Base-by-base conservation (phyloP, 345 rosid genomes). In the Lepidium didymum region DNA sequence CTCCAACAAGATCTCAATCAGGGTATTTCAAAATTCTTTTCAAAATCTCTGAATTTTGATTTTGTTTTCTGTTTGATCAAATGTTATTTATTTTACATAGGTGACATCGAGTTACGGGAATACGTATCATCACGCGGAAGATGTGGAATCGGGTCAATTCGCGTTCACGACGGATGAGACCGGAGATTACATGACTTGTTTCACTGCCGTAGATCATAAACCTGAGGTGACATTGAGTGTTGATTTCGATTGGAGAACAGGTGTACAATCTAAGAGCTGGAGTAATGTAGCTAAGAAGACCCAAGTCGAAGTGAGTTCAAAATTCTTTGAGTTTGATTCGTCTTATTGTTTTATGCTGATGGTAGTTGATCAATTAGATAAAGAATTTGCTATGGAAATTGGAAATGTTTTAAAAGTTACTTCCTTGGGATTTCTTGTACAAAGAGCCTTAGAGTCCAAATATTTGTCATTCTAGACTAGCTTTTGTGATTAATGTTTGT, bases 191-290 rank as follows among this genome's bases (percentile, higher is more conserved):
- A 80, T 79, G 91, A 64, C 88, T 8, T 94, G 97, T 82, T 94
- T 87, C 67, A 85, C 80, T 73, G 96, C 86, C 19, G 65, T 54
- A 38, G 87, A 81, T 67, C 96, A 89, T 56, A 72, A 70, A 12
- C 92, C 96, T 10, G 64, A 64, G 56, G 38, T 68, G 3, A 89
- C 79, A 3, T 9, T 87, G 78, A 83, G 87, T 25, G 44, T 91
- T 25, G 99, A 94, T 72, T 89, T 94, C 27, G 97, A 91, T 11
- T 94, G 97, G 99, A 91, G 72, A 61, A 77, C 87, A 12, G 99
- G 99, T 36, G 75, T 94, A 18, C 86, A 84, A 11, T 83, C 96
- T 56, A 94, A 86, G 75, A 86, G 81, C 60, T 94, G 97, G 97
- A 56, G 80, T 37, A 89, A 62, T 56, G 85, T 91, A 2, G 99